Percentiles rank a stretch among this genome's conserved stretches.
These are phyloP conservation scores for Annona cherimola DNA, from an alignment of 164 flowering plant species.

Conservation along the genomic window DNA sequence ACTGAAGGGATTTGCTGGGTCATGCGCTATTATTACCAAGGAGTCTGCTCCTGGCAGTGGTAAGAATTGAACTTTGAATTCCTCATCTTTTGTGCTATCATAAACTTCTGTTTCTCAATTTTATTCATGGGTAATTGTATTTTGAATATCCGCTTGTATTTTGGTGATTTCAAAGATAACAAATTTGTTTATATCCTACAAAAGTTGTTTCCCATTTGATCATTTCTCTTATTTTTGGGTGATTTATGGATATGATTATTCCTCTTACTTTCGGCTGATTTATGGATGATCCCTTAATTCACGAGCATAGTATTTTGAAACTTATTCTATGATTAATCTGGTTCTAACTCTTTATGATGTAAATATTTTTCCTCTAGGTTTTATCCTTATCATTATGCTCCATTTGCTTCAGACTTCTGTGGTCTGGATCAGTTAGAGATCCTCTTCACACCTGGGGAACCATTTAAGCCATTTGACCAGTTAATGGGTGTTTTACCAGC, in stretches of 20 bases:
- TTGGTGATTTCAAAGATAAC: neutral
- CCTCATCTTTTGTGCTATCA: neutral
- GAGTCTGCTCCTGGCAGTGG: slow-evolving; percentile 72
- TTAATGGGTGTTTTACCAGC: slow-evolving; percentile 59
- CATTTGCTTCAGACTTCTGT: slow-evolving; percentile 59
- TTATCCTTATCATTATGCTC: slow-evolving; percentile 70
- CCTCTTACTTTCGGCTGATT: too few relatives aligned
- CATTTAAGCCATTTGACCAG: slow-evolving; percentile 63
- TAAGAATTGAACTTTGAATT: slow-evolving; percentile 18
- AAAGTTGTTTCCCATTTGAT: neutral
- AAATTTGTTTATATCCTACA: neutral
- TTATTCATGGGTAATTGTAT: neutral
- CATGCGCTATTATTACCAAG: slow-evolving; percentile 58
- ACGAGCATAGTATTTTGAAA: neutral
- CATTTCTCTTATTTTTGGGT: neutral
- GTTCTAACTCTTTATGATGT: neutral
- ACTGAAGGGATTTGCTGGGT: slow-evolving; percentile 67
- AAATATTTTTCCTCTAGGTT: slow-evolving; percentile 32
- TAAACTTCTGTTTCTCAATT: neutral
- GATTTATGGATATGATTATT: too few relatives aligned
- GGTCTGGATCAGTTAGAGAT: slow-evolving; percentile 36
- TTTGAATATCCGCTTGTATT: neutral
- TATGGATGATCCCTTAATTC: too few relatives aligned
- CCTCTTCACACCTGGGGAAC: slow-evolving; percentile 41
- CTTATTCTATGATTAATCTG: neutral